phyloP scores from a whole-genome alignment of 2,329 filamentous ascomycete genomes.

The Knoxdaviesia capensis region DNA sequence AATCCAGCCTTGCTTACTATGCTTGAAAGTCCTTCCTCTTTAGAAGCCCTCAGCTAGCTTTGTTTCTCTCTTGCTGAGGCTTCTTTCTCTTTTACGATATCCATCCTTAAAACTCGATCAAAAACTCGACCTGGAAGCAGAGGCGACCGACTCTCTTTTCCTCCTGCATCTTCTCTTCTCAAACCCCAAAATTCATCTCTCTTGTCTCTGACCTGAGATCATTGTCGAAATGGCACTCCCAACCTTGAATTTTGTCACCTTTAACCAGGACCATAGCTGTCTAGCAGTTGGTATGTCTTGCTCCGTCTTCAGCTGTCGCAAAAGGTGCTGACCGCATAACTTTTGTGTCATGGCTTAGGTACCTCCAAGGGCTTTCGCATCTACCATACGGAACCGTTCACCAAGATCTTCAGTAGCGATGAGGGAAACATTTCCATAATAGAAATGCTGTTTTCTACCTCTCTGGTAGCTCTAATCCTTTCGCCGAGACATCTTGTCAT shows the following conservation, averaged over 20 bases:
- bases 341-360: slow-evolving; percentile 26
- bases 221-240: slow-evolving; percentile 35
- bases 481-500: slow-evolving; percentile 87
- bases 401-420: slow-evolving; percentile 83
- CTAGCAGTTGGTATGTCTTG: slow-evolving; percentile 63
- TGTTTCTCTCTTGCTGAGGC: no score
- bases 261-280: slow-evolving; percentile 97
- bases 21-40: no score
- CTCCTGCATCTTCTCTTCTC: no score
- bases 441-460: slow-evolving; percentile 98
- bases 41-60: no score
- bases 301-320: slow-evolving; percentile 4
- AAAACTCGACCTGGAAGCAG: no score
- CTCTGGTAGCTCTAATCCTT: slow-evolving; percentile 78
- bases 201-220: no score
- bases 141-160: no score
- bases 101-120: no score
- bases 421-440: slow-evolving; percentile 91
- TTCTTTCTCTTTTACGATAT: no score
- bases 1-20: no score
- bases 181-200: no score
- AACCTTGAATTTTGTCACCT: slow-evolving; percentile 91
- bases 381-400: slow-evolving; percentile 91
- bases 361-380: slow-evolving; percentile 90
- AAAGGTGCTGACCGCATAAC: background rate